Evolutionary conservation across 768 basidiomycete genomes (phyloP).

Genomic region (Gyrodon lividus): DNA sequence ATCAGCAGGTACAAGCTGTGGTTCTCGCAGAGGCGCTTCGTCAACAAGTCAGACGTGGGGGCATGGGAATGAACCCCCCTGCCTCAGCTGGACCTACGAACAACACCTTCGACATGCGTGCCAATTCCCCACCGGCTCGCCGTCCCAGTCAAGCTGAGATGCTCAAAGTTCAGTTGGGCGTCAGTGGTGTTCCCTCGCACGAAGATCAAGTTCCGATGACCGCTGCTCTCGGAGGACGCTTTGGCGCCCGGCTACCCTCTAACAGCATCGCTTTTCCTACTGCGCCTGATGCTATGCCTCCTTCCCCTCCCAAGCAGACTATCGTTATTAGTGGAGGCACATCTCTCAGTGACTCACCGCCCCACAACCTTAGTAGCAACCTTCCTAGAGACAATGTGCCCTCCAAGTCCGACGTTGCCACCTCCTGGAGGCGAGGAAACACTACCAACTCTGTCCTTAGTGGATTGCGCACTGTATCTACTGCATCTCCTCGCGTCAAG

Average conservation of each 20-base stretch:
- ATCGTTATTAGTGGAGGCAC: constrained; percentile 74
- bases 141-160: constrained; percentile 70
- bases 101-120: constrained; percentile 63
- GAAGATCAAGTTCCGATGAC: constrained; percentile 79
- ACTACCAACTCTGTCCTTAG: constrained; percentile 69
- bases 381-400: constrained; percentile 36
- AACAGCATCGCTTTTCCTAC: constrained; percentile 40
- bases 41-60: constrained; percentile 44
- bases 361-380: constrained; percentile 33
- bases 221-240: constrained; percentile 72
- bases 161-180: constrained; percentile 57
- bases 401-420: constrained; percentile 80
- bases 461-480: constrained; percentile 57
- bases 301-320: constrained; percentile 52
- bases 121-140: constrained; percentile 58
- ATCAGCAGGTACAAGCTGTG: constrained; percentile 66
- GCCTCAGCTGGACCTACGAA: constrained; percentile 72
- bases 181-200: constrained; percentile 25
- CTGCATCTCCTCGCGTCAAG: constrained; percentile 60
- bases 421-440: constrained; percentile 77
- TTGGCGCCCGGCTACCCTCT: constrained; percentile 55
- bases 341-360: constrained; percentile 54
- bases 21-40: constrained; percentile 57
- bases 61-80: constrained; percentile 43
- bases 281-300: constrained; percentile 45